A percentile compares a stretch with the other conserved stretches of the same genome.
Evolutionary conservation across 1,284 basidiomycete genomes (phyloP).

Genomic region (Caloboletus firmus): DNA sequence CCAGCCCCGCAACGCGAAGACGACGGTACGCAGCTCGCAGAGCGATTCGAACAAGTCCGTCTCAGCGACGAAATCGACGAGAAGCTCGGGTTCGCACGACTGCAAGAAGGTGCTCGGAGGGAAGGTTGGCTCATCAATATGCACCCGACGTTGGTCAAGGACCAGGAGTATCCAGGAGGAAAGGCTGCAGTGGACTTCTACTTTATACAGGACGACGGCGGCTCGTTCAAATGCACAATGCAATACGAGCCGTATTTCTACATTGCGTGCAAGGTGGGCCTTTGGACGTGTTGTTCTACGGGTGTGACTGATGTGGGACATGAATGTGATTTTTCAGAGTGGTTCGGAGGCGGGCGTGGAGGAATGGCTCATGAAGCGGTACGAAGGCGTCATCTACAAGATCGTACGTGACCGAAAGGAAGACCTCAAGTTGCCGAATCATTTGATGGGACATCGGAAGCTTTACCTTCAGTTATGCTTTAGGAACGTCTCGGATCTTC

Average conservation of each 20-base stretch:
- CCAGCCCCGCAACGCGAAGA: conserved; percentile 72
- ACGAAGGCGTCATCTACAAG: conserved; percentile 82
- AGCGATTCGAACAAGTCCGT: conserved; percentile 78
- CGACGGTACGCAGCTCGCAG: conserved; percentile 81
- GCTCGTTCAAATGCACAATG: conserved; percentile 93
- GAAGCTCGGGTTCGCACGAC: conserved; percentile 83
- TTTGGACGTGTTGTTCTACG: background rate
- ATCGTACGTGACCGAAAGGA: conserved; percentile 87
- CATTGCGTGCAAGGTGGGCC: conserved; percentile 82
- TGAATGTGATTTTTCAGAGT: conserved; percentile 44
- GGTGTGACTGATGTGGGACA: background rate
- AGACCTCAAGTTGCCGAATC: conserved; percentile 94
- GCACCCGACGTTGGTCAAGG: conserved; percentile 93
- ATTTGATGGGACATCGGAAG: conserved; percentile 89
- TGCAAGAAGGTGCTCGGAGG: conserved; percentile 70
- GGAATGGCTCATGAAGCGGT: conserved; percentile 94
- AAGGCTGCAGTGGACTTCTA: conserved; percentile 95
- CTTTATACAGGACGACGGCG: conserved; percentile 96
- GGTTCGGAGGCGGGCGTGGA: conserved; percentile 91
- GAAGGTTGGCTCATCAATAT: conserved; percentile 98
- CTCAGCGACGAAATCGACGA: conserved; percentile 89
- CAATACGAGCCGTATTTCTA: conserved; percentile 95
- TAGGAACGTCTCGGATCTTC: conserved; percentile 89
- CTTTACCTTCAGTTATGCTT: conserved; percentile 90
- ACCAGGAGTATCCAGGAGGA: conserved; percentile 77